Evolutionary conservation across 768 basidiomycete genomes (phyloP).

Genomic region (Brasilioporus rufonigricans): DNA sequence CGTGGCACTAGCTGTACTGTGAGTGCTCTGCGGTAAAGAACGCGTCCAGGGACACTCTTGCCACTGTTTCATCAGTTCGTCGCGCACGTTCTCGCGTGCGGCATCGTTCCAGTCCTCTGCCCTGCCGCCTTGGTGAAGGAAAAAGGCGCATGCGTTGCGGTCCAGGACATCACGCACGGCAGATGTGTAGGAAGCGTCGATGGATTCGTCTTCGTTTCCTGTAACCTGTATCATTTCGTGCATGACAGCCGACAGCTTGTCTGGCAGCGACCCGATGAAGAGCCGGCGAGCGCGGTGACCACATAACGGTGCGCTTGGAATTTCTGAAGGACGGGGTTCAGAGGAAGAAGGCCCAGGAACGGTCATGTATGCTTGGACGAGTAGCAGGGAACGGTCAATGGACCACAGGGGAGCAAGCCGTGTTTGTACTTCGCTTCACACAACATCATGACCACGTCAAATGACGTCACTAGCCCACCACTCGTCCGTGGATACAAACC

Average conservation of each 20-base stretch:
- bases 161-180: slow-evolving; percentile 42
- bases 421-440: neutral
- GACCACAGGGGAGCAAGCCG: neutral
- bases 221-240: slow-evolving; percentile 27
- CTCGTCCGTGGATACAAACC: neutral
- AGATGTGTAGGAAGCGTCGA: slow-evolving; percentile 35
- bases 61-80: slow-evolving; percentile 63
- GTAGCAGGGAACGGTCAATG: no score
- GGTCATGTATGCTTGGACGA: slow-evolving; percentile 9
- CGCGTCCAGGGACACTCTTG: slow-evolving; percentile 64
- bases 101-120: slow-evolving; percentile 65
- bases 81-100: slow-evolving; percentile 46
- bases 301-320: neutral
- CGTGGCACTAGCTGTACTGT: slow-evolving; percentile 9
- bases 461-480: slow-evolving; percentile 23
- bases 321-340: neutral
- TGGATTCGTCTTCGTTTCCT: slow-evolving; percentile 31
- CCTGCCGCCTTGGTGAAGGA: slow-evolving; percentile 61
- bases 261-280: slow-evolving; percentile 79
- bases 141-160: slow-evolving; percentile 61
- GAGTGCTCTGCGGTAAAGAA: slow-evolving; percentile 34
- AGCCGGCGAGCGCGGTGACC: slow-evolving; percentile 44
- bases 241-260: slow-evolving; percentile 46
- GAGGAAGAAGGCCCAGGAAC: slow-evolving; percentile 4
- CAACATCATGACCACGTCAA: neutral